Conservation (phyloP, 2,329 filamentous ascomycete species). For the Dryadomyces quercivorus region DNA sequence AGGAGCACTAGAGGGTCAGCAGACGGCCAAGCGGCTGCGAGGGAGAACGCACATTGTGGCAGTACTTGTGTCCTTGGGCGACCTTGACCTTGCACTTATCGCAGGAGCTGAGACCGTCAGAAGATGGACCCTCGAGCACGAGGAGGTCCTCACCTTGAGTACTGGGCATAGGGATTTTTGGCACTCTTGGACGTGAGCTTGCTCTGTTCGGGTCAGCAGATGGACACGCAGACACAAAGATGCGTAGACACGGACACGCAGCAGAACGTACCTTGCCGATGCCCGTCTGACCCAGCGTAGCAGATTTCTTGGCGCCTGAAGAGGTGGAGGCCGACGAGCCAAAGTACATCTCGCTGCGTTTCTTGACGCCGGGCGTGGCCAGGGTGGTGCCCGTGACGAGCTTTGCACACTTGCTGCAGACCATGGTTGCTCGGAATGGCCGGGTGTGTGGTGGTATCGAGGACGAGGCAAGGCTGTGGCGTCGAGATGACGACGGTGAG, state of each 20-base stretch:
- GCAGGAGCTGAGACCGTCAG: conserved; percentile 30
- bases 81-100: conserved; percentile 51
- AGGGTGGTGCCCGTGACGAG: conserved; percentile 46
- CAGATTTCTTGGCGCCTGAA: conserved; percentile 29
- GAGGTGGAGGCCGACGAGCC: conserved; percentile 39
- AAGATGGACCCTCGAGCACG: neutral
- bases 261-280: conserved; percentile 38
- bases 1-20: conserved; percentile 33
- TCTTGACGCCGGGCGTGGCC: conserved; percentile 53
- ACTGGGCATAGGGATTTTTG: conserved; percentile 54
- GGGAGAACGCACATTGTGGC: conserved; percentile 25
- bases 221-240: no score
- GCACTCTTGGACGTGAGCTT: conserved; percentile 52
- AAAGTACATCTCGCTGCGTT: conserved; percentile 55
- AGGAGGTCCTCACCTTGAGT: conserved; percentile 28
- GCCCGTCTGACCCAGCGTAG: conserved; percentile 45
- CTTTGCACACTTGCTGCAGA: conserved; percentile 53
- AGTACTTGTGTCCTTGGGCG: conserved; percentile 47
- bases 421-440: conserved; percentile 20
- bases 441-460: no score
- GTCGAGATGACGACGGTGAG: no score
- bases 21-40: neutral
- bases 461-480: neutral
- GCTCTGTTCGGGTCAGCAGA: conserved; percentile 30
- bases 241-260: neutral